phyloP scores from a whole-genome alignment of 2,329 filamentous ascomycete species.

The Drechslera avenae region DNA sequence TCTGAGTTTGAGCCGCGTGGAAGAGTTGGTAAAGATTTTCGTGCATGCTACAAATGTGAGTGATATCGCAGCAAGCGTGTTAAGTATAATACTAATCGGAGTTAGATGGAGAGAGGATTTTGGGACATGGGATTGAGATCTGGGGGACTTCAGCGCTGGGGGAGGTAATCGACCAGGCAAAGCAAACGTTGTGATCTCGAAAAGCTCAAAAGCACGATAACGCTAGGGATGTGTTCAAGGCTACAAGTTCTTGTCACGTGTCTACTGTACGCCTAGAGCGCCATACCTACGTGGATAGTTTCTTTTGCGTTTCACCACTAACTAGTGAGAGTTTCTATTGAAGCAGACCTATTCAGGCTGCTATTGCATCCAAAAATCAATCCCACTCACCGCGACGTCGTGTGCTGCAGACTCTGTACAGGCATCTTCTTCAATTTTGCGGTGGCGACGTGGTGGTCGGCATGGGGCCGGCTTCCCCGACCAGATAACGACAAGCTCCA shows the following conservation, averaged over 20 bases:
- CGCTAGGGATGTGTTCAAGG: too few species aligned
- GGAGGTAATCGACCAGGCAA: neutral
- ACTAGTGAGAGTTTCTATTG: too few species aligned
- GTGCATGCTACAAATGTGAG: slow-evolving; percentile 81
- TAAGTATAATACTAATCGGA: slow-evolving; percentile 14
- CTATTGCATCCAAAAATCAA: too few species aligned
- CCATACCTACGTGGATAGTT: too few species aligned
- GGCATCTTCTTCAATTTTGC: neutral
- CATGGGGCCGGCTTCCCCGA: slow-evolving; percentile 7
- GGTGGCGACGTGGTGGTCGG: slow-evolving; percentile 10
- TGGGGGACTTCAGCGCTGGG: neutral
- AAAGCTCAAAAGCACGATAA: too few species aligned
- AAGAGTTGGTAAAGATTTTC: slow-evolving; percentile 84
- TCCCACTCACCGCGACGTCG: too few species aligned
- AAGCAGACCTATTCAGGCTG: too few species aligned
- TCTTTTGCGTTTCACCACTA: too few species aligned
- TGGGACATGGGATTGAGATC: slow-evolving; percentile 69
- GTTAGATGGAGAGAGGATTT: slow-evolving; percentile 73
- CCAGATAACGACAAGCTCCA: slow-evolving; percentile 11
- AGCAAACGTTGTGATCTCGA: neutral
- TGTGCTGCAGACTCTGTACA: neutral
- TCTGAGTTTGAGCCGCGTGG: slow-evolving; percentile 75
- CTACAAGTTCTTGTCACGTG: too few species aligned
- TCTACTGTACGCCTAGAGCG: too few species aligned
- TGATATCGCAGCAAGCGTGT: slow-evolving; percentile 7